A percentile compares a stretch with the other conserved stretches of the same genome.
These are phyloP conservation scores for Pseudonitzschia pungens DNA, from an alignment of 108 stramenopile species.

Conservation along the genomic window DNA sequence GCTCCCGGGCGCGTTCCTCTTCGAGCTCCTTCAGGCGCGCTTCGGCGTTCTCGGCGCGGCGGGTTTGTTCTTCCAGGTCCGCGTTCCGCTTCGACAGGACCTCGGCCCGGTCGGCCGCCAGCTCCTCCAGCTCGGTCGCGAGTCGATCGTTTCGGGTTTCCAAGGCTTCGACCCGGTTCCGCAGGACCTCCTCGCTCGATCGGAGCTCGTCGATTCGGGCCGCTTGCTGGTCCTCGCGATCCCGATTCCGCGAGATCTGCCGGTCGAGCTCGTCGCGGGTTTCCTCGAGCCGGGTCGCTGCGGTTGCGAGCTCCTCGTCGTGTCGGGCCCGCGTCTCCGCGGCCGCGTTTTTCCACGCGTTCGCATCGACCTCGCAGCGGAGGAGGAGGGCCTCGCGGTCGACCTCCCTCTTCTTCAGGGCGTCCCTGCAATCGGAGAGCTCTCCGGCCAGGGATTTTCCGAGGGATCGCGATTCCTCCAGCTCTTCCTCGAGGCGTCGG, in stretches of 20 bases:
- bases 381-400: constrained; percentile 4
- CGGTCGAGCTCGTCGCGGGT: neutral
- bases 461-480: constrained; percentile 1
- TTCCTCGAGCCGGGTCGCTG: neutral
- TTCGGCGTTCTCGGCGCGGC: no score
- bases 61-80: neutral
- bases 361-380: neutral
- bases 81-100: neutral
- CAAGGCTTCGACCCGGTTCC: no score
- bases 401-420: neutral
- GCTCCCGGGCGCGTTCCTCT: no score
- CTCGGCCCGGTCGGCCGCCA: neutral
- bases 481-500: neutral
- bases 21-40: no score
- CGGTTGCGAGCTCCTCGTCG: neutral
- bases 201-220: neutral
- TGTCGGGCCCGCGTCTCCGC: neutral
- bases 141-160: no score
- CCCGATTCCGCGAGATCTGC: constrained; percentile 5
- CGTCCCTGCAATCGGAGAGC: constrained; percentile 1
- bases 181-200: no score
- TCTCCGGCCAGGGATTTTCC: neutral
- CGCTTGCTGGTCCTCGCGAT: neutral
- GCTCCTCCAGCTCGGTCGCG: no score
- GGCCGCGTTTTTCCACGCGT: neutral